phyloP scores from a whole-genome alignment of 1,284 basidiomycete species.

The Blastosporella zonata region DNA sequence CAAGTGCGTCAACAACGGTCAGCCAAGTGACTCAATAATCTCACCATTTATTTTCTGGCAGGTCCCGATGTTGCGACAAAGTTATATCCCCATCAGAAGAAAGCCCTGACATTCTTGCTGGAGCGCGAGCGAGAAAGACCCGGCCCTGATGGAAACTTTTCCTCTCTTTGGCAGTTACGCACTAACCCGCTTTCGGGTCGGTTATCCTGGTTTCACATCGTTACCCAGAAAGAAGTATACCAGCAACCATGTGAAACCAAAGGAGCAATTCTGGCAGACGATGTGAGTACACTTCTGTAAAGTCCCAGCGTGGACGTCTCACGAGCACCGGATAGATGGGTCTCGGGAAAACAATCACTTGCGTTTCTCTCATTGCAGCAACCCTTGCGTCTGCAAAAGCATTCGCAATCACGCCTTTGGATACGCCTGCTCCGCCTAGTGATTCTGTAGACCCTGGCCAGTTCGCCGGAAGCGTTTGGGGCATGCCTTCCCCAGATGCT shows the following conservation, averaged over 20 bases:
- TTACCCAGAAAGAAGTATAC: conserved; percentile 77
- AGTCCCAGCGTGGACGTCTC: conserved; percentile 14
- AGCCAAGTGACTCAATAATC: conserved; percentile 4
- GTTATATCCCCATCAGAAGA: conserved; percentile 97
- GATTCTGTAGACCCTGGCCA: conserved; percentile 52
- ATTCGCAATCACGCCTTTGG: conserved; percentile 63
- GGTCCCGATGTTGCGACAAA: conserved; percentile 83
- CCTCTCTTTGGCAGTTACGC: conserved; percentile 76
- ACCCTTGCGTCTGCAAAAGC: conserved; percentile 71
- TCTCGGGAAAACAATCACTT: conserved; percentile 95
- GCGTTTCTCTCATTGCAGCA: conserved; percentile 87
- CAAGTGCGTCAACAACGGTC: conserved; percentile 47
- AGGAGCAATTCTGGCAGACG: conserved; percentile 91
- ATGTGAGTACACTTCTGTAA: conserved; percentile 51
- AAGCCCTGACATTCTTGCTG: conserved; percentile 94
- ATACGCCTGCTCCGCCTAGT: conserved; percentile 38
- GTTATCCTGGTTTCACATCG: conserved; percentile 74
- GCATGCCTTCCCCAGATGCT: conserved; percentile 59
- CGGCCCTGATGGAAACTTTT: conserved; percentile 51
- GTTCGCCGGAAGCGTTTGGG: conserved; percentile 79
- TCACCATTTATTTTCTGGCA: conserved; percentile 32
- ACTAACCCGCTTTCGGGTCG: conserved; percentile 49
- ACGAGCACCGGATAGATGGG: conserved; percentile 71
- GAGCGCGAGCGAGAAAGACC: conserved; percentile 81
- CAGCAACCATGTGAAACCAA: conserved; percentile 75